Evolutionary conservation across 805 yeast genomes (phyloP), one percentile per base, ranked within the genome.

Genomic region (Sugiyamaella boreocaroliniensis): DNA sequence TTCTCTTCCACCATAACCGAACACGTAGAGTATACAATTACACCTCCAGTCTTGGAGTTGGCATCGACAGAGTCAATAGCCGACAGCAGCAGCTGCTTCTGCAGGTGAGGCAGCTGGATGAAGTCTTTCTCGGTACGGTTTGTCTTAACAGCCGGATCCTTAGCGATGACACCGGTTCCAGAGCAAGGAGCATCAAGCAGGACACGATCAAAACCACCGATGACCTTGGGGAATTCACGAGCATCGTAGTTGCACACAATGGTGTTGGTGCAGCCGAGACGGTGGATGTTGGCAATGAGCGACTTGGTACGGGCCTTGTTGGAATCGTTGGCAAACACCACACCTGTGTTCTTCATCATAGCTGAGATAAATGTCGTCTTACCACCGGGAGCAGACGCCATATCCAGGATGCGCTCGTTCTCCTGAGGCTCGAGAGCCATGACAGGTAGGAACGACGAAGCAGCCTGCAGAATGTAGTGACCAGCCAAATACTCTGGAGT

Each of bases 371-470:
- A 90, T 1, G 99, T 92, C 18, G 97, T 89, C 68, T 92, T 92
- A 72, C 99, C 99, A 75, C 99, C 99, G 59, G 99, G 99, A 29
- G 99, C 97, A 55, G 99, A 95, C 47, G 99, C 98, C 99, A 93
- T 93, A 73, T 93, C 99, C 58, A 93, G 76, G 42, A 93, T 78
- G 65, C 99, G 85, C 74, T 93, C 99, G 67, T 86, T 83, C 71
- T 89, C 97, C 68, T 89, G 95, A n/a, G 99, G 99, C 57, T 83
- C 92, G 62, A 93, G 75, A 0, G 99, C 99, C 92, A 93, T 88
- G 18, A 90, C 97, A 8, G 99, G 99, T 66, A 93, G 74, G 71
- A 92, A 93, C 9, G 98, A 90, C 5, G 97, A 90, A 19, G 99
- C 99, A 43, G 99, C 99, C 72, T 93, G 99, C 63, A 93, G 74